Base-by-base conservation (phyloP, 116 monocot species). In the Trichopus zeylanicus region DNA sequence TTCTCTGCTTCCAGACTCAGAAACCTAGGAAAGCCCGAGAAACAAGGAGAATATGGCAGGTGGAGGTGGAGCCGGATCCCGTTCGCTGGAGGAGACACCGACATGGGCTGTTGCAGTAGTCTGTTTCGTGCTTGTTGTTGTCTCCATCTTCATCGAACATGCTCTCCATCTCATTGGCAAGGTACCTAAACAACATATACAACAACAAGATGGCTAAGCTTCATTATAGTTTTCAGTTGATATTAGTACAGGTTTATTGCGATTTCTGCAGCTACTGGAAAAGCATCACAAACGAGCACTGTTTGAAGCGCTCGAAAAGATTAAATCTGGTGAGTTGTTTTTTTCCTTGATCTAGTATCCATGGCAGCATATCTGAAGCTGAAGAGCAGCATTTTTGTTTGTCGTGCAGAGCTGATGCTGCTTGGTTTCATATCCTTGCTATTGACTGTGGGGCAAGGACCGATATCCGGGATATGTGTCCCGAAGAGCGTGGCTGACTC, bases 101-200 rank as follows among this genome's bases (percentile, higher is more conserved):
- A 78, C 78, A n/a, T 78, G 78, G 78, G 70, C 73, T 15, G 73
- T 78, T 9, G 72, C 78, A 6, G 64, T 47, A 0, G 73, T 78
- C 5, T 78, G 73, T 37, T 47, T 69, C 27, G 68, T 73, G 5
- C 63, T 78, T 11, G 68, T 78, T 31, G 1, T 68, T 67, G 60
- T 78, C 30, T 73, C 73, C 25, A 68, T 78, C 47, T 5, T 62
- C 64, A 78, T 78, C 22, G 73, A 78, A 55, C 64, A 78, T 12
- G 33, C 46, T 51, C 62, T 78, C 63, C 64, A 68, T 30, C 48
- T 57, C 12, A 5, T 64, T 38, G 63, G 63, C 30, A 68, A 73
- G 72, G 72, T 42, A 62, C 42, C 60, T 58, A 26, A 4, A 9
- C 13, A 42, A 8, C 2, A 4, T 5, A 7, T 2, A 5, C 11